phyloP scores from a whole-genome alignment of 495 filamentous ascomycete genomes.

The Penicillium cataractarum region DNA sequence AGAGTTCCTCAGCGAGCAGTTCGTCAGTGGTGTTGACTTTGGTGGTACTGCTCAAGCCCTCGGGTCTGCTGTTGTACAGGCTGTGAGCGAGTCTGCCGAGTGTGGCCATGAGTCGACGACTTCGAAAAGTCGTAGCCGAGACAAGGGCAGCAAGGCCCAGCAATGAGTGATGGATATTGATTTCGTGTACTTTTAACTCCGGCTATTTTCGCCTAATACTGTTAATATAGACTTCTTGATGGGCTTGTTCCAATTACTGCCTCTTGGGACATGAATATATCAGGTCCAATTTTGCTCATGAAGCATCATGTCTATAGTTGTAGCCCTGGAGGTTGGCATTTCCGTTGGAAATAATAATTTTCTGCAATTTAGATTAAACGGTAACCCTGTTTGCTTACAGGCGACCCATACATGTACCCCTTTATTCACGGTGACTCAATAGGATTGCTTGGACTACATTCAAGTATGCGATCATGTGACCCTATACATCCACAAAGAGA shows the following conservation, averaged over 20 bases:
- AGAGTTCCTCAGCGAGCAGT: constrained; percentile 82
- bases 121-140: constrained; percentile 13
- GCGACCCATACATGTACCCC: too few relatives aligned
- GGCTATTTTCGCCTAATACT: not conserved
- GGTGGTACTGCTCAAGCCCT: constrained; percentile 29
- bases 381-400: too few relatives aligned
- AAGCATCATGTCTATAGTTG: too few relatives aligned
- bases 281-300: too few relatives aligned
- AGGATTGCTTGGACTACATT: too few relatives aligned
- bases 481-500: not conserved
- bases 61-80: constrained; percentile 21
- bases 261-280: too few relatives aligned
- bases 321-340: too few relatives aligned
- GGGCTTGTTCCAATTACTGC: not conserved
- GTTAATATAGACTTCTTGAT: constrained; percentile 18
- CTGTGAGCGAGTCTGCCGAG: constrained; percentile 21
- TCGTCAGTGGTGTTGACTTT: constrained; percentile 82
- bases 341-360: too few relatives aligned
- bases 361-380: too few relatives aligned
- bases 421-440: too few relatives aligned
- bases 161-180: constrained; percentile 5
- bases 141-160: constrained; percentile 6
- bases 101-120: constrained; percentile 24
- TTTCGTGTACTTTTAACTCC: constrained; percentile 18
- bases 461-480: not conserved